Evolutionary conservation across 2,329 filamentous ascomycete species (phyloP), one percentile per base, ranked within the genome.

Genomic region (Trichoderma arundinaceum): DNA sequence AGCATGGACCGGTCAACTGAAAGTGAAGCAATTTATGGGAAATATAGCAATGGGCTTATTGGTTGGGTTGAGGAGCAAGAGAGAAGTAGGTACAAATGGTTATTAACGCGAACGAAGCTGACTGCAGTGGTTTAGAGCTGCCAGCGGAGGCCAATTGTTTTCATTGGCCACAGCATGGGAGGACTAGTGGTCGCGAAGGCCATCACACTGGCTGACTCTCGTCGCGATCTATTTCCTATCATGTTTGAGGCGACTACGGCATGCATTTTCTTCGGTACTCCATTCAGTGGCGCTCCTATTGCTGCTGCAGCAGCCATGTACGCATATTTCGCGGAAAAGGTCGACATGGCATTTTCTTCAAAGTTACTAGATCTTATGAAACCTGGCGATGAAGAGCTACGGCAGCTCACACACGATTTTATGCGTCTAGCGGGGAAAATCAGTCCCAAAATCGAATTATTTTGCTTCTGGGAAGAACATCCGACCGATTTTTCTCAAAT

Each of bases 141-240:
- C 19, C 57, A 56, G 49, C 15, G 57, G 22, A 58, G 65, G 5
- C 79, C 80, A 1, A 78, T 81, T 9, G 75, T 80, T 0, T 79
- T 81, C 41, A 77, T 81, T 13, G 79, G 77, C 0, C 79, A 81
- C 43, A 79, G 77, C 19, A 81, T 81, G 79, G 79, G 79, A 8
- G 79, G 79, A 7, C 71, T 81, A 6, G 79, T 81, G 1, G 74
- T 81, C 38, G 78, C 79, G 10, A 81, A 81, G 68, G 79, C 77
- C 13, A 64, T 60, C 22, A 22, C 33, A 0, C 53, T 79, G 2
- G 76, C 78, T 5, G 77, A 78, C 44, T 72, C 75, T 0, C 73
- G 74, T 15, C 70, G 73, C 19, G 76, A 80, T 8, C 69, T 72
- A 6, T 80, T 78, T 15, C 76, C 74, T 1, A 70, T 73, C 38